A percentile compares a stretch with the other conserved stretches of the same genome.
These are phyloP conservation scores for Trypanosoma lewisi DNA, from an alignment of 208 protist species.

Conservation along the genomic window DNA sequence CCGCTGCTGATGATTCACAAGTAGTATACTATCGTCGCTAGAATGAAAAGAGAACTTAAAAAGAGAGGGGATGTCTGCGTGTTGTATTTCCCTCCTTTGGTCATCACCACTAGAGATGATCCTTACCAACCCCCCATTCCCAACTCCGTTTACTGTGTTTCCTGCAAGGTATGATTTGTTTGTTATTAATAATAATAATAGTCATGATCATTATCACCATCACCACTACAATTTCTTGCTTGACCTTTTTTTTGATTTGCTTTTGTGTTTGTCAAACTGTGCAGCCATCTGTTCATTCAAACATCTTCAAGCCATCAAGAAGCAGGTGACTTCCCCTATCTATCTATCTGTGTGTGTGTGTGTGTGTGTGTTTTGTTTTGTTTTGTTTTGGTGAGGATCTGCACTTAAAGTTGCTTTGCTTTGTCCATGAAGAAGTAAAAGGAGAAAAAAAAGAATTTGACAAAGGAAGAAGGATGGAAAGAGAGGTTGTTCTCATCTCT, in stretches of 20 bases:
- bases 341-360: no score
- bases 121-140: no score
- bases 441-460: no score
- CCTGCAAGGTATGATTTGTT: constrained; percentile 1
- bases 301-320: no score
- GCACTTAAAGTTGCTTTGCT: neutral
- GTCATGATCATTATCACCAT: neutral
- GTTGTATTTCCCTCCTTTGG: constrained; percentile 9
- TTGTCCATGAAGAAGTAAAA: neutral
- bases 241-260: no score
- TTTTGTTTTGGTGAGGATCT: constrained; percentile 3
- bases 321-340: no score
- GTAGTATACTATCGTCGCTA: constrained; percentile 78
- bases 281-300: no score
- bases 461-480: constrained; percentile 13
- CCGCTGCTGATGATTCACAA: constrained; percentile 52
- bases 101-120: neutral
- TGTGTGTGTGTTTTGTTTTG: constrained; percentile 10
- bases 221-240: no score
- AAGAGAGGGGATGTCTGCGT: neutral
- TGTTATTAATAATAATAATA: no score
- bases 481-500: neutral
- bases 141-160: neutral
- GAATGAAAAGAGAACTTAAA: constrained; percentile 1
- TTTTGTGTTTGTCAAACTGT: no score